phyloP scores from a whole-genome alignment of 805 yeast genomes.

The Candida railenensis region DNA sequence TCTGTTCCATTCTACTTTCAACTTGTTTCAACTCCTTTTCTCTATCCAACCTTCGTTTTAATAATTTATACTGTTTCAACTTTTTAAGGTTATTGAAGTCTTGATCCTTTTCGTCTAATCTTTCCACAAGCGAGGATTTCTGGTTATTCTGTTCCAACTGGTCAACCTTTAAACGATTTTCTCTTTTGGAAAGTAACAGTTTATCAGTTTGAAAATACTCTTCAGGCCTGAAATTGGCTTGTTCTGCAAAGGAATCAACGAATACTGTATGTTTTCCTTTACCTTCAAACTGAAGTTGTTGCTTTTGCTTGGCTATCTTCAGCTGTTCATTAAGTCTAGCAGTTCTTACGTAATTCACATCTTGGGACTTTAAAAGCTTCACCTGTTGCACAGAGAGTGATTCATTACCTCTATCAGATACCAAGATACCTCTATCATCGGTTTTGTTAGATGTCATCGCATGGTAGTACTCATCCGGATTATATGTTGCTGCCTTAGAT shows the following conservation, averaged over 20 bases:
- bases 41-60: constrained; percentile 68
- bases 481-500: constrained; percentile 67
- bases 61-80: constrained; percentile 55
- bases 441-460: constrained; percentile 77
- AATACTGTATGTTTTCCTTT: constrained; percentile 81
- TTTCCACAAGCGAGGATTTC: constrained; percentile 23
- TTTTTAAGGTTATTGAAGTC: constrained; percentile 48
- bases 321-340: constrained; percentile 66
- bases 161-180: constrained; percentile 64
- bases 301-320: constrained; percentile 59
- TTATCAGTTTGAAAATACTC: constrained; percentile 69
- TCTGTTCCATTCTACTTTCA: constrained; percentile 69
- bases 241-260: constrained; percentile 62
- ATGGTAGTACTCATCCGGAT: constrained; percentile 96
- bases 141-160: constrained; percentile 49
- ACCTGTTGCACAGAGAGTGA: constrained; percentile 70
- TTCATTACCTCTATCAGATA: constrained; percentile 65
- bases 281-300: constrained; percentile 50
- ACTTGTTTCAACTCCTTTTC: constrained; percentile 66
- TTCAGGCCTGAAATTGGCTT: constrained; percentile 61
- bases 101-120: constrained; percentile 25
- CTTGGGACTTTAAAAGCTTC: constrained; percentile 85
- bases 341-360: constrained; percentile 79
- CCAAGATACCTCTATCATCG: constrained; percentile 66
- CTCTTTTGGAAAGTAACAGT: constrained; percentile 58